Evolutionary conservation across 2,329 filamentous ascomycete genomes (phyloP).

Genomic region (Bipolaris bicolor): DNA sequence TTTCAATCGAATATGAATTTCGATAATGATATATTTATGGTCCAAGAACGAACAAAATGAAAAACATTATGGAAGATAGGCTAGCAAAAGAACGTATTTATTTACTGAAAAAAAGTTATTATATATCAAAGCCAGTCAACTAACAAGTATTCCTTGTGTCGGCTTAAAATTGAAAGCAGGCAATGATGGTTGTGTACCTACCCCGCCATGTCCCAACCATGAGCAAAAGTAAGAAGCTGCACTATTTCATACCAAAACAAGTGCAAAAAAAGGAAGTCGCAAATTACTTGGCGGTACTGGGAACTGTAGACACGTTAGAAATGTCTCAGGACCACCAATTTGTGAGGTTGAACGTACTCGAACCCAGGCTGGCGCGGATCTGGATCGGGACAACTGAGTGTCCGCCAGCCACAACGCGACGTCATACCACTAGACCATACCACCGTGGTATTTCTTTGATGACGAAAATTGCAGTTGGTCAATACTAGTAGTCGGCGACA

Average conservation of each 20-base stretch:
- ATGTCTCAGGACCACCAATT: constrained; percentile 25
- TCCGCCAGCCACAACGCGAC: constrained; percentile 48
- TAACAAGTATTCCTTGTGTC: no score
- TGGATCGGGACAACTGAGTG: constrained; percentile 31
- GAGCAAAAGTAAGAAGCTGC: not conserved
- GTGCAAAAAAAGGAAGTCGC: constrained; percentile 25
- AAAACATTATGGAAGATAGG: no score
- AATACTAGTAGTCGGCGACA: not conserved
- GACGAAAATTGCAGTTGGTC: not conserved
- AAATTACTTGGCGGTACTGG: constrained; percentile 40
- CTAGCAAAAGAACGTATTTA: no score
- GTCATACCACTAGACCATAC: constrained; percentile 51
- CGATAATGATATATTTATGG: no score
- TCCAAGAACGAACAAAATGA: no score
- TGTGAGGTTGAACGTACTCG: constrained; percentile 36
- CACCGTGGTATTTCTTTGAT: constrained; percentile 34
- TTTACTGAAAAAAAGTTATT: no score
- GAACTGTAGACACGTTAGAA: constrained; percentile 38
- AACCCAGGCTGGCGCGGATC: constrained; percentile 49
- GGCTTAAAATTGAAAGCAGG: no score
- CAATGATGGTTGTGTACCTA: no score
- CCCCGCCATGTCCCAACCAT: no score
- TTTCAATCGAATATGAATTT: no score
- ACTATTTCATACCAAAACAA: not conserved
- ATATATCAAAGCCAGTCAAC: no score